Evolutionary conservation across 2,329 filamentous ascomycete species (phyloP).

Genomic region (Biscogniauxia mediterranea): DNA sequence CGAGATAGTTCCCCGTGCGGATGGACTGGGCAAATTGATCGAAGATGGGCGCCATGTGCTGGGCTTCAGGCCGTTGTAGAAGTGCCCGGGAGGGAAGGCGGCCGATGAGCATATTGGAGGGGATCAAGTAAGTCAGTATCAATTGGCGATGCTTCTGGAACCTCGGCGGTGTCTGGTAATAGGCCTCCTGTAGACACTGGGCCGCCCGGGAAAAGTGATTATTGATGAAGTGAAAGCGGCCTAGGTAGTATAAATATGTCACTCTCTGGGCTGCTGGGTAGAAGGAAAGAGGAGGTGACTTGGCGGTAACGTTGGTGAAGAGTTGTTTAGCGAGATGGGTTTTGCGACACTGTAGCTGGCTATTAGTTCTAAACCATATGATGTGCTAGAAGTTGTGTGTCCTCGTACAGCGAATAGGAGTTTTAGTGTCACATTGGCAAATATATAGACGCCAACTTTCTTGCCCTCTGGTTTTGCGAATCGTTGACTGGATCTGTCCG

Average conservation of each 20-base stretch:
- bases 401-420: conserved; percentile 73
- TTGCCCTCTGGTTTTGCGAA: conserved; percentile 75
- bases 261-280: conserved; percentile 87
- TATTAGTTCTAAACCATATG: conserved; percentile 6
- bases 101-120: conserved; percentile 79
- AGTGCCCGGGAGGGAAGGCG: conserved; percentile 71
- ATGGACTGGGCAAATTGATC: conserved; percentile 71
- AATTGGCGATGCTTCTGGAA: conserved; percentile 73
- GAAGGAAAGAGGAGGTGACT: conserved; percentile 74
- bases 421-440: conserved; percentile 87
- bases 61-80: conserved; percentile 68
- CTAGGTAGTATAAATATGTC: conserved; percentile 92
- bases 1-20: conserved; percentile 68
- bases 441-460: conserved; percentile 83
- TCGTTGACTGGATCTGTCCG: conserved; percentile 69
- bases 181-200: conserved; percentile 74
- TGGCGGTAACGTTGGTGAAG: conserved; percentile 81
- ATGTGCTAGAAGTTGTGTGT: neutral
- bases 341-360: conserved; percentile 63
- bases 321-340: conserved; percentile 82
- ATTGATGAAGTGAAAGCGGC: conserved; percentile 83
- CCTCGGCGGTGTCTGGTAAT: conserved; percentile 60
- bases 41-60: conserved; percentile 64
- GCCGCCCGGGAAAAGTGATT: conserved; percentile 78
- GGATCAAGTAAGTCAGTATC: conserved; percentile 81